Conservation (phyloP, 1,284 basidiomycete species). For the Cystobasidium slooffiae region DNA sequence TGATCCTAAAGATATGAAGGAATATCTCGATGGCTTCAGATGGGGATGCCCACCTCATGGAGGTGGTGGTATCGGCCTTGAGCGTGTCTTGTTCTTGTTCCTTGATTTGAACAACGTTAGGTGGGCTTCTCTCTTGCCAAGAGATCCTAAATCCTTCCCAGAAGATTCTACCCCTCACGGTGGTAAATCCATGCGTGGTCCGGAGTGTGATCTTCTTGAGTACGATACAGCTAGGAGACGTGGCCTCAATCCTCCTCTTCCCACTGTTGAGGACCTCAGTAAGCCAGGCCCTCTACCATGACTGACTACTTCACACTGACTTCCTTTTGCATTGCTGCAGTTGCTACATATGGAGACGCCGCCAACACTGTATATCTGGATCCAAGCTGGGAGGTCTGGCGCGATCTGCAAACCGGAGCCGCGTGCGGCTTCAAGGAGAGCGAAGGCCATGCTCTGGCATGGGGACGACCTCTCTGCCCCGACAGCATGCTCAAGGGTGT, state of each 20-base stretch:
- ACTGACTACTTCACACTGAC: neutral
- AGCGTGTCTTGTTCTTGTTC: constrained; percentile 78
- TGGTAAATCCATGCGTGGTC: constrained; percentile 37
- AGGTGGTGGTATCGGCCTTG: constrained; percentile 69
- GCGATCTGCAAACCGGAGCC: constrained; percentile 61
- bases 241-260: constrained; percentile 40
- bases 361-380: constrained; percentile 66
- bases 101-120: constrained; percentile 94
- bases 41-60: constrained; percentile 85
- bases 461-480: constrained; percentile 64
- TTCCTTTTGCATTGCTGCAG: neutral
- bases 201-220: constrained; percentile 38
- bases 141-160: constrained; percentile 57
- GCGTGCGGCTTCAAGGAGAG: constrained; percentile 60
- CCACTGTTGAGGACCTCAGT: constrained; percentile 43
- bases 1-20: constrained; percentile 59
- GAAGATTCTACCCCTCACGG: constrained; percentile 38
- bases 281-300: constrained; percentile 45
- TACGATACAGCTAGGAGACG: constrained; percentile 29
- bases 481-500: constrained; percentile 59
- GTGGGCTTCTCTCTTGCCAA: constrained; percentile 89
- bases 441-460: constrained; percentile 60
- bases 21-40: constrained; percentile 92
- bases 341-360: constrained; percentile 65
- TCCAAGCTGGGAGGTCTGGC: constrained; percentile 65